Evolutionary conservation across 805 yeast species (phyloP).

Genomic region (Debaryomyces hansenii): DNA sequence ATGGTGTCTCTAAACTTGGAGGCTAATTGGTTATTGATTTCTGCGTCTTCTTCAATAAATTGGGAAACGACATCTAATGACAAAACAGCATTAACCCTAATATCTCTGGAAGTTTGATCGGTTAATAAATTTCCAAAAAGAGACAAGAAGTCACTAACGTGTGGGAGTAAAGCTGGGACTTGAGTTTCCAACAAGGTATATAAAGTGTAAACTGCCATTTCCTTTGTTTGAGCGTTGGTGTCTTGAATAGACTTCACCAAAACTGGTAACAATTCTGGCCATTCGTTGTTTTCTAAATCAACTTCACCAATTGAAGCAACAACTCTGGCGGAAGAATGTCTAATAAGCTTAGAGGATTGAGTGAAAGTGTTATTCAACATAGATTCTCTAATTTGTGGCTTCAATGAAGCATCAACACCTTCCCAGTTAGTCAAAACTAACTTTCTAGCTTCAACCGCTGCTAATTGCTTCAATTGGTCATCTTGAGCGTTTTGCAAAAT

Average conservation of each 20-base stretch:
- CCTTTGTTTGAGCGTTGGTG: conserved; percentile 63
- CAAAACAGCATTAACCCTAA: conserved; percentile 79
- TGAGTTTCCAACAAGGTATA: conserved; percentile 75
- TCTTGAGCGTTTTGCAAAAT: conserved; percentile 70
- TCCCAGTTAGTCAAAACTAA: conserved; percentile 74
- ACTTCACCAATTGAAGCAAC: conserved; percentile 80
- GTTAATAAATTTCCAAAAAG: conserved; percentile 68
- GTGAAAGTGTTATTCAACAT: conserved; percentile 72
- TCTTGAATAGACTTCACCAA: conserved; percentile 60
- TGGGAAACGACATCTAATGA: conserved; percentile 74
- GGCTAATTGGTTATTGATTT: conserved; percentile 44
- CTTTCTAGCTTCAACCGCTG: conserved; percentile 96
- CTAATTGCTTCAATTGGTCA: conserved; percentile 78
- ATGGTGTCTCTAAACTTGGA: conserved; percentile 62
- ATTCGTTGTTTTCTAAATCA: conserved; percentile 62
- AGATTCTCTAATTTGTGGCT: conserved; percentile 64
- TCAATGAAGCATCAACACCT: conserved; percentile 45
- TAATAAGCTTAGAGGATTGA: conserved; percentile 59
- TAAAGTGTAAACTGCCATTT: conserved; percentile 79
- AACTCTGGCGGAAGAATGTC: conserved; percentile 89
- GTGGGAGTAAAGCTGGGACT: conserved; percentile 55
- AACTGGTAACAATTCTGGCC: conserved; percentile 77
- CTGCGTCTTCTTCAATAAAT: conserved; percentile 60
- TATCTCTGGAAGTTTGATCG: conserved; percentile 62
- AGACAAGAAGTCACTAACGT: conserved; percentile 65